Percentiles rank a stretch among this genome's conserved stretches.
Evolutionary conservation across 352 stramenopile genomes (phyloP).

Genomic region (Aphanomyces astaci): DNA sequence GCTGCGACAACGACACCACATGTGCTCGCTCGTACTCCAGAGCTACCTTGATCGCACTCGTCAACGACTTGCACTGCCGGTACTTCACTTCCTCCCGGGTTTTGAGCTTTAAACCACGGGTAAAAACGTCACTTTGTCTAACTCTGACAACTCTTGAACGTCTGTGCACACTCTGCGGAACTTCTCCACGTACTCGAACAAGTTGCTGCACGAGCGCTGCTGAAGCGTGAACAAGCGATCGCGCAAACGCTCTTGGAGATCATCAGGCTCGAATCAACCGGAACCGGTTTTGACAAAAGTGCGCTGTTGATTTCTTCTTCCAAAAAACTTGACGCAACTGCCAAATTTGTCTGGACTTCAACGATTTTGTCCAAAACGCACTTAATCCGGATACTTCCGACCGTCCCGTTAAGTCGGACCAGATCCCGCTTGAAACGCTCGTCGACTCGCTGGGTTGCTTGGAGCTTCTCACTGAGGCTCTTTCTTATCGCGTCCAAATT

Average conservation of each 20-base stretch:
- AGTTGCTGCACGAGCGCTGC: constrained; percentile 11
- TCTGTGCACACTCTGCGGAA: constrained; percentile 22
- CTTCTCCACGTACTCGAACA: constrained; percentile 25
- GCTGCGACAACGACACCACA: background rate
- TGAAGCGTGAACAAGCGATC: constrained; percentile 22
- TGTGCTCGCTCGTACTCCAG: constrained; percentile 28
- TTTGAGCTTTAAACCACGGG: constrained; percentile 14
- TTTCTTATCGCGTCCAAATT: too few species aligned
- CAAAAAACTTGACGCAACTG: too few species aligned
- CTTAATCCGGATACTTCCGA: too few species aligned
- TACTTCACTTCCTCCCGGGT: constrained; percentile 29
- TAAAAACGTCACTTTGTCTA: constrained; percentile 30
- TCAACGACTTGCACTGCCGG: constrained; percentile 22
- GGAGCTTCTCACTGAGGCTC: too few species aligned
- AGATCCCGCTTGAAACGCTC: too few species aligned
- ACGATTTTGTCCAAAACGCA: too few species aligned
- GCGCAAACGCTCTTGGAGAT: constrained; percentile 27
- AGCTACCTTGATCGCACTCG: constrained; percentile 21
- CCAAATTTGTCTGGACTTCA: too few species aligned
- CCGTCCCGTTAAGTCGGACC: too few species aligned
- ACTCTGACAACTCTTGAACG: constrained; percentile 27
- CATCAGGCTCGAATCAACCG: constrained; percentile 25
- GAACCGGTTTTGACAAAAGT: too few species aligned
- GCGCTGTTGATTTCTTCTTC: too few species aligned
- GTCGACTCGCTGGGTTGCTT: too few species aligned